Evolutionary conservation across 257 asterid species (phyloP).

Genomic region (Dorcoceras hygrometricum): DNA sequence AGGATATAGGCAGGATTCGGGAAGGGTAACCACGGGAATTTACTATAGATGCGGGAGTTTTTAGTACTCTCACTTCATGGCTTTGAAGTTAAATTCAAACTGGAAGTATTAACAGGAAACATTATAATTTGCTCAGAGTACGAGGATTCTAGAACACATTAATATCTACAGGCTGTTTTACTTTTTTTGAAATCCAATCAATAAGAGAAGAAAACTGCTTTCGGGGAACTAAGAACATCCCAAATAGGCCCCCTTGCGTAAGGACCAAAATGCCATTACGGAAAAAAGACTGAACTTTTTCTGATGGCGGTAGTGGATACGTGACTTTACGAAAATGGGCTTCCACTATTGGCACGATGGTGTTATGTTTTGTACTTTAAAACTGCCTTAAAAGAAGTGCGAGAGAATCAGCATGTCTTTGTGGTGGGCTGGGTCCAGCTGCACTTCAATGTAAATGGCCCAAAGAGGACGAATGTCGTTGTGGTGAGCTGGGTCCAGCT

Average conservation of each 20-base stretch:
- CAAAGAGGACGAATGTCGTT: background rate
- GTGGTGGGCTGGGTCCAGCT: conserved; percentile 14
- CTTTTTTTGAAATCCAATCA: conserved; percentile 11
- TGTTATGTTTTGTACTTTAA: conserved; percentile 4
- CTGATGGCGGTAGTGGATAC: background rate
- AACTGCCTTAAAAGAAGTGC: conserved; percentile 42
- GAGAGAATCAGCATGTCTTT: conserved; percentile 24
- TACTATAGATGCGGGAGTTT: background rate
- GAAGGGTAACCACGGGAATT: background rate
- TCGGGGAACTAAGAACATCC: background rate
- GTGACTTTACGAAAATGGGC: conserved; percentile 35
- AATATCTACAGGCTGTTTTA: too few species aligned
- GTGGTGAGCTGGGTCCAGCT: conserved; percentile 12
- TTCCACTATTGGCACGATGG: conserved; percentile 28
- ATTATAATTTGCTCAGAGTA: background rate
- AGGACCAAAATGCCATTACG: conserved; percentile 41
- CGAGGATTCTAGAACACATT: too few species aligned
- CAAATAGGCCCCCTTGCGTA: background rate
- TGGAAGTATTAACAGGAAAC: background rate
- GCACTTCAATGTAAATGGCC: background rate
- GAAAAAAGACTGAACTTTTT: too few species aligned
- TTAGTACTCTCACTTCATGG: background rate
- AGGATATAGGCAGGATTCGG: conserved; percentile 19
- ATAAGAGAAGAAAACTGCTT: background rate
- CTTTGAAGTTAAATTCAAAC: background rate